A percentile compares a stretch with the other conserved stretches of the same genome.
These are phyloP conservation scores for Heterococcus sp. DNA, from an alignment of 108 stramenopile genomes.

Conservation along the genomic window DNA sequence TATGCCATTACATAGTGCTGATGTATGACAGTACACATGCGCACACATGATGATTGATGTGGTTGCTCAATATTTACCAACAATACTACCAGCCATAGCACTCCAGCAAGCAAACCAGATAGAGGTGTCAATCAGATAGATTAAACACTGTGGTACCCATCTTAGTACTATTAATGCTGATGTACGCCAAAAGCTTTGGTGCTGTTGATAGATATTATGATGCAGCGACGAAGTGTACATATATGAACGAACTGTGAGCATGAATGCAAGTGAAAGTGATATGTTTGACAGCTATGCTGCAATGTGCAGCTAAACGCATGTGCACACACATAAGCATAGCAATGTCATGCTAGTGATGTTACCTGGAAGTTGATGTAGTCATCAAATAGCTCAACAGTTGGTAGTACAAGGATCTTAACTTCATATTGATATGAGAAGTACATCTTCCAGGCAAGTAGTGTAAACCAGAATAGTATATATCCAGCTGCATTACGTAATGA, in stretches of 20 bases:
- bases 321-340: no score
- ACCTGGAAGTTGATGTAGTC: conserved; percentile 93
- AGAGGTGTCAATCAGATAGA: conserved; percentile 91
- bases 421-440: conserved; percentile 90
- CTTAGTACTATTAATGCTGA: not conserved
- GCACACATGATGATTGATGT: no score
- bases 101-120: conserved; percentile 96
- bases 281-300: no score
- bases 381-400: conserved; percentile 83
- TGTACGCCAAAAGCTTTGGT: not conserved
- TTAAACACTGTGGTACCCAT: conserved; percentile 60
- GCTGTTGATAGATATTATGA: no score
- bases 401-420: conserved; percentile 79
- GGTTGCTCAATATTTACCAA: no score
- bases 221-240: no score
- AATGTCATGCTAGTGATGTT: no score
- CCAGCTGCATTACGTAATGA: conserved; percentile 69
- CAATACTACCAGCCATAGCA: conserved; percentile 84
- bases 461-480: conserved; percentile 83
- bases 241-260: no score
- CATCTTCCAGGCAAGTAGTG: conserved; percentile 83
- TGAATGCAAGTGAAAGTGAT: no score
- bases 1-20: no score
- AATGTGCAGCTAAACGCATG: no score
- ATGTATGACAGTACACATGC: no score